Evolutionary conservation across 208 protist species (phyloP).

Genomic region (Acanthamoeba healyi): DNA sequence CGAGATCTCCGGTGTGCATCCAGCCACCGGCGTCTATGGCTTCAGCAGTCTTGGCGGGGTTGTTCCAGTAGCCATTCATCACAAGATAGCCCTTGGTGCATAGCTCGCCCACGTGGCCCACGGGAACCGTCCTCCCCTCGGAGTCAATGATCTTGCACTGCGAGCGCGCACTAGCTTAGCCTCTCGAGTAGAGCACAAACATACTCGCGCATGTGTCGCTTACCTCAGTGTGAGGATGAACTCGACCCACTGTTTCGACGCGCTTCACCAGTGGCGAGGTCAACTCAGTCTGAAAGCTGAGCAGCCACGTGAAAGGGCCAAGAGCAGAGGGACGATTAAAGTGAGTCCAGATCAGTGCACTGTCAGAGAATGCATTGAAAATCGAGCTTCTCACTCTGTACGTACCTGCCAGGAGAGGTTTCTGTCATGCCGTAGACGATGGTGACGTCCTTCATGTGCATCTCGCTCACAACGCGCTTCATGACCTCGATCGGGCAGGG

Average conservation of each 20-base stretch:
- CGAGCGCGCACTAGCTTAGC: too few species aligned
- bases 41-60: slow-evolving; percentile 75
- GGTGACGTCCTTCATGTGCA: slow-evolving; percentile 85
- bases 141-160: slow-evolving; percentile 83
- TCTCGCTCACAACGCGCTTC: slow-evolving; percentile 80
- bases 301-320: too few species aligned
- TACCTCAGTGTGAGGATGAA: slow-evolving; percentile 85
- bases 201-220: background rate
- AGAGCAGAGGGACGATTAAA: too few species aligned
- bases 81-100: slow-evolving; percentile 85
- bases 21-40: slow-evolving; percentile 82
- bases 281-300: slow-evolving; percentile 79
- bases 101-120: slow-evolving; percentile 83
- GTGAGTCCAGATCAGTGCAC: too few species aligned
- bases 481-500: slow-evolving; percentile 87
- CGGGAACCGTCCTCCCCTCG: slow-evolving; percentile 72
- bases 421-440: slow-evolving; percentile 91
- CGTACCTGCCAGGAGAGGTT: slow-evolving; percentile 84
- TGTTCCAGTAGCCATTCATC: slow-evolving; percentile 88
- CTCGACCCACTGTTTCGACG: slow-evolving; percentile 85
- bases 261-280: slow-evolving; percentile 75
- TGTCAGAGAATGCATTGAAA: too few species aligned
- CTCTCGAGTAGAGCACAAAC: too few species aligned
- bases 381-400: too few species aligned
- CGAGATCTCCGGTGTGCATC: slow-evolving; percentile 87